Evolutionary conservation across 2,329 filamentous ascomycete species (phyloP).

Genomic region (Diaporthe citri): DNA sequence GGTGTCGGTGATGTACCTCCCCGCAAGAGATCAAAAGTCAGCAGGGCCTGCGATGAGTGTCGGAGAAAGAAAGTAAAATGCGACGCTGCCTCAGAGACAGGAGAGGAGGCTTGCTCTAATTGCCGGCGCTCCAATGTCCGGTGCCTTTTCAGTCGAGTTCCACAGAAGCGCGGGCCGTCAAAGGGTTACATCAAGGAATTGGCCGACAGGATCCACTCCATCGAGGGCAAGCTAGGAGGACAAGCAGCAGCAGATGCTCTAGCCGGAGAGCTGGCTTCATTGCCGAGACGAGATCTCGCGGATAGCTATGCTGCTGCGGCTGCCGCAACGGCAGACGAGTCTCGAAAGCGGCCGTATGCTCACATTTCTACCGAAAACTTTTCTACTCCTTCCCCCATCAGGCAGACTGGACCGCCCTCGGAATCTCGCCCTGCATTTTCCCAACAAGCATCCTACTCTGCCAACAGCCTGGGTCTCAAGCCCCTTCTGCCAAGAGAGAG

Average conservation of each 20-base stretch:
- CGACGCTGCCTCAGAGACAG: constrained; percentile 81
- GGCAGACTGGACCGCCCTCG: constrained; percentile 61
- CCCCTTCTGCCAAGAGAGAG: constrained; percentile 53
- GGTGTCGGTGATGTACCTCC: constrained; percentile 69
- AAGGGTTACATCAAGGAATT: constrained; percentile 97
- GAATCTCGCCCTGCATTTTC: constrained; percentile 61
- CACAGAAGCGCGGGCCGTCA: constrained; percentile 88
- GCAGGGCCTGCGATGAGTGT: constrained; percentile 90
- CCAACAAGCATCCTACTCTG: constrained; percentile 54
- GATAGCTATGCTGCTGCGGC: constrained; percentile 63
- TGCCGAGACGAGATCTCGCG: constrained; percentile 54
- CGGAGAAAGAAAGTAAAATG: constrained; percentile 92
- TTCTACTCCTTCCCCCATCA: constrained; percentile 55
- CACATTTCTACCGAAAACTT: constrained; percentile 59
- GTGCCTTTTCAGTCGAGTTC: constrained; percentile 88
- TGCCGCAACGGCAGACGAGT: constrained; percentile 56
- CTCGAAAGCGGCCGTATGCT: constrained; percentile 62
- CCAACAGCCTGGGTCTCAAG: constrained; percentile 60
- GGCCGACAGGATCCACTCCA: constrained; percentile 83
- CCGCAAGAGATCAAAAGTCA: constrained; percentile 86
- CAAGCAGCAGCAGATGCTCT: constrained; percentile 61
- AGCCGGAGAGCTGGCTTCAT: constrained; percentile 52
- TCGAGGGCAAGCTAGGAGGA: constrained; percentile 79
- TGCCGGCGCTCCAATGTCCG: constrained; percentile 81
- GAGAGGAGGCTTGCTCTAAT: constrained; percentile 82